Evolutionary conservation across 2,329 filamentous ascomycete species (phyloP).

Genomic region (Ceratocystis smalleyi): DNA sequence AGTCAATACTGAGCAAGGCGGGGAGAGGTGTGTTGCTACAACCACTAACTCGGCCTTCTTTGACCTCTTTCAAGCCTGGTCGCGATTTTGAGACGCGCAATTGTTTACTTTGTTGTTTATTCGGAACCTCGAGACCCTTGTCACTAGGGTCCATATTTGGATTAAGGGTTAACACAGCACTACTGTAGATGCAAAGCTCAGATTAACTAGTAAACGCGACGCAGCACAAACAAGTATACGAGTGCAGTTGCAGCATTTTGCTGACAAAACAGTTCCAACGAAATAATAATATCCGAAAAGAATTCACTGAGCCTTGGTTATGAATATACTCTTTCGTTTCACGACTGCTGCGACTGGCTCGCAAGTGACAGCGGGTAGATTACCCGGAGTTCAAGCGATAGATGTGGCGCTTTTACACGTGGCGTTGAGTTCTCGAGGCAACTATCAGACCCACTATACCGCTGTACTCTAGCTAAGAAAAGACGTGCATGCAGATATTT

Average conservation of each 20-base stretch:
- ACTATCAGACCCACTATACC: neutral
- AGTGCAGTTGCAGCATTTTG: too few relatives aligned
- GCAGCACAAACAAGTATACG: too few relatives aligned
- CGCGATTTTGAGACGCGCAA: slow-evolving; percentile 13
- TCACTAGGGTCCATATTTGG: neutral
- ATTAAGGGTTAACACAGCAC: neutral
- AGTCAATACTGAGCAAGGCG: neutral
- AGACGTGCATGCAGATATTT: neutral
- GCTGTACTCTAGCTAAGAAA: neutral
- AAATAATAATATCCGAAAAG: too few relatives aligned
- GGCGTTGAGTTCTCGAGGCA: neutral
- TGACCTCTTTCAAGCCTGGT: neutral
- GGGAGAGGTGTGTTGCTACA: neutral
- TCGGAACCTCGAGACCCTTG: neutral
- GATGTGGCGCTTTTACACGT: neutral
- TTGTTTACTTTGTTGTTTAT: slow-evolving; percentile 16
- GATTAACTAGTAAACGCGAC: too few relatives aligned
- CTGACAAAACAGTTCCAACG: too few relatives aligned
- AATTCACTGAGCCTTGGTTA: too few relatives aligned
- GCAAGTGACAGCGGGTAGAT: neutral
- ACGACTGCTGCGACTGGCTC: too few relatives aligned
- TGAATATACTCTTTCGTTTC: too few relatives aligned
- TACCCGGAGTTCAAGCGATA: neutral
- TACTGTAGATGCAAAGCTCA: neutral
- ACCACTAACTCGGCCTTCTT: neutral